Base-by-base conservation (phyloP, 164 flowering plant species). In the Taxillus chinensis region DNA sequence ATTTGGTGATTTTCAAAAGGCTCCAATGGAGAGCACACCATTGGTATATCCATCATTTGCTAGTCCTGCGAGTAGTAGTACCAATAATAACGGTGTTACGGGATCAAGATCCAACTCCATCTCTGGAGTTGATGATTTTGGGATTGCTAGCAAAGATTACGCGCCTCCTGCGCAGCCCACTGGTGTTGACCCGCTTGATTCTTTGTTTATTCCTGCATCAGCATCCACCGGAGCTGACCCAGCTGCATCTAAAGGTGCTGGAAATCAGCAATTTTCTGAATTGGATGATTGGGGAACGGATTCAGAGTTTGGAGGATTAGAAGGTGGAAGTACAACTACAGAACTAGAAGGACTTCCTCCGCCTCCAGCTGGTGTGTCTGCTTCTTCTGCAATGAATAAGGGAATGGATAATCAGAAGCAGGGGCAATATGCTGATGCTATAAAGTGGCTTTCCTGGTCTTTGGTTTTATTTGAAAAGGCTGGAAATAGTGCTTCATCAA, bases 361-460 rank as follows among this genome's bases (percentile, higher is more conserved):
- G 0, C 98, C 98, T 17, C 98, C 98, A 5, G 71, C 87, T 54
- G 97, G 97, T 41, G 81, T 90, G 6, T 61, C 87, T 3, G 88
- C 86, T 67, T 69, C 89, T 6, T 38, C 73, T 5, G 96, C 98
- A n/a, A 88, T 82, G 75, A 77, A 62, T 61, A 93, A 90, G 77
- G 98, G 97, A n/a, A 17, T 86, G 75, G 96, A 93, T 60, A 83
- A 80, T 67, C 67, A 90, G 70, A 90, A 84, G 78, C 90, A 89
- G 67, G 98, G 98, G 6, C 98, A 93, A 50, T 91, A 75, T 76
- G 86, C 97, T n/a, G 96, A 93, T 82, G 98, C 98, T 45, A 88
- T 93, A 46, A 93, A 93, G 78, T 93, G 96, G 97, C 76, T 93
- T 27, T 90, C 98, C 57, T 93, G 98, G 98, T 95, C 98, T 38